Conservation (phyloP, 257 asterid species). For the Agastache rugosa region DNA sequence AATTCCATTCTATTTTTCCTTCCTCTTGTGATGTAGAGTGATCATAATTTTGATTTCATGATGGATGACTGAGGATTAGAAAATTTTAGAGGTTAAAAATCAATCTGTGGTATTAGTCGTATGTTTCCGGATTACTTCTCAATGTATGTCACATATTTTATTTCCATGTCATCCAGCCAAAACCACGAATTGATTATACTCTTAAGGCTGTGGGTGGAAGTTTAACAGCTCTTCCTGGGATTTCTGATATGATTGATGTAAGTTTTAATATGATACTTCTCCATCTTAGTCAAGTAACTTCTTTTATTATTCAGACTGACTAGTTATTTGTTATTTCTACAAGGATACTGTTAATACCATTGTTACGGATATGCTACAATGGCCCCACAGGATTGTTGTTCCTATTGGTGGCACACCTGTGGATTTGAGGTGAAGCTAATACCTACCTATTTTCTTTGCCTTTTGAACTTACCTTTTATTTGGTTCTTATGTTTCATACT, state of each 20-base stretch:
- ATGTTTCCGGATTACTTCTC: neutral
- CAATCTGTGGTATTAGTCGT: neutral
- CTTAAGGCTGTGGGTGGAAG: constrained; percentile 99
- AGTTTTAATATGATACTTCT: constrained; percentile 38
- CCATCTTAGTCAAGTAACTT: constrained; percentile 13
- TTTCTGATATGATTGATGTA: constrained; percentile 97
- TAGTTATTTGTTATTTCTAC: constrained; percentile 30
- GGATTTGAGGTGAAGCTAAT: constrained; percentile 67
- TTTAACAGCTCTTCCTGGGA: constrained; percentile 93
- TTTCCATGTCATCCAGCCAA: constrained; percentile 67
- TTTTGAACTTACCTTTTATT: constrained; percentile 17
- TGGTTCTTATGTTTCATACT: neutral
- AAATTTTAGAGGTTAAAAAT: constrained; percentile 6
- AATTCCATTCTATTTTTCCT: neutral
- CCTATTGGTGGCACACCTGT: constrained; percentile 90
- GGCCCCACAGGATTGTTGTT: constrained; percentile 99
- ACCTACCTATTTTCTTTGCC: constrained; percentile 22
- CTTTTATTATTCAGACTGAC: constrained; percentile 41
- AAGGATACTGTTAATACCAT: constrained; percentile 92
- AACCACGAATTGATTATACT: constrained; percentile 90
- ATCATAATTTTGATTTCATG: constrained; percentile 8
- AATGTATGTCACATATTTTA: constrained; percentile 21
- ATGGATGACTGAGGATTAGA: constrained; percentile 7
- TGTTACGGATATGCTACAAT: constrained; percentile 87
- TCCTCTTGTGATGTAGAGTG: constrained; percentile 4